Evolutionary conservation across 306 rosid genomes (phyloP), one percentile per base, ranked within the genome.

Genomic region (Prunus persica): DNA sequence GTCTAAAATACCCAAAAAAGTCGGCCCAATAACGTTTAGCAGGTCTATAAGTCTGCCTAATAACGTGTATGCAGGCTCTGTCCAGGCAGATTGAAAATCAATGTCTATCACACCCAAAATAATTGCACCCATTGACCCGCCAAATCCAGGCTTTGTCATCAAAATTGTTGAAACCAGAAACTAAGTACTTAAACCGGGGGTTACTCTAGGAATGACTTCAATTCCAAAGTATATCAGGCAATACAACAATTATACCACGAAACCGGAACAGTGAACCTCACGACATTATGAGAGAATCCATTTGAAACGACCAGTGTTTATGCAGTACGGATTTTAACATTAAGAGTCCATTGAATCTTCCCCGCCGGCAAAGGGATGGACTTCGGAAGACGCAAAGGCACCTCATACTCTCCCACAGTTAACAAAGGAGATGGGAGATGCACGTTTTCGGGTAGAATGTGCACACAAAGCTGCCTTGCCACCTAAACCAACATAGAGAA

Each of bases 281-380:
- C 2, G 22, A 20, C 34, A 32, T 71, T 71, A 12, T 12, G 51
- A 38, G 66, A 56, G 38, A 22, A 18, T 18, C 28, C 10, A 74
- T 24, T 32, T 20, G 19, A 51, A 38, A 41, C 7, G 57, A n/a
- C 27, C 73, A 20, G 25, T 49, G 66, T 67, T 79, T 74, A 94
- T 75, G 81, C 83, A 78, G 91, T 79, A 74, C 96, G 83, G 85
- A 94, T 27, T 84, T 91, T 94, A 57, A 91, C 94, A 41, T 85
- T 79, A 60, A 94, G 91, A 19, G 76, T 82, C 97, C 97, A 94
- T 68, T 86, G 81, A 86, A 90, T 67, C 82, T 83, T 88, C 75
- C 98, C 97, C 72, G 86, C 88, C 0, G 97, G 98, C 77, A 94
- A 75, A 10, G 96, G 84, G 62, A 94, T 90, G 56, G 97, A 90